Evolutionary conservation across 148 eudicot species (phyloP).

Genomic region (Rhododendron griersonianum): DNA sequence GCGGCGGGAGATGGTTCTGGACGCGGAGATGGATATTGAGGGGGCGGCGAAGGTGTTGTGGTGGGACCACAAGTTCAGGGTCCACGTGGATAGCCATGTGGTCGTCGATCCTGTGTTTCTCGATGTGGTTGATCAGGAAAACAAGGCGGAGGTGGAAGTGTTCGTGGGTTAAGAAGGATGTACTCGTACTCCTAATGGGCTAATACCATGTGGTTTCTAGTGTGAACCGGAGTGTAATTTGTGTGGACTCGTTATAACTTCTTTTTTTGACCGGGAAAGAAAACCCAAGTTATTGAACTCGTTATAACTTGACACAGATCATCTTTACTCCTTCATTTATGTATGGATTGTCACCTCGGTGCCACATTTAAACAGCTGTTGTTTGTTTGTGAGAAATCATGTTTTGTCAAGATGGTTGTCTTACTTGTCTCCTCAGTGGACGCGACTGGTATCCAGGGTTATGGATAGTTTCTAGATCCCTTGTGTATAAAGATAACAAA

Average conservation of each 20-base stretch:
- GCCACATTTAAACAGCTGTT: not conserved
- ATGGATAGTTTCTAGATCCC: no score
- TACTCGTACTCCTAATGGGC: no score
- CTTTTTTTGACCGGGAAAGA: no score
- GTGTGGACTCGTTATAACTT: not conserved
- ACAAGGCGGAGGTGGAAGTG: conserved; percentile 54
- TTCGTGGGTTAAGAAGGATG: not conserved
- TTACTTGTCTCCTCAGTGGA: no score
- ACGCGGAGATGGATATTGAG: conserved; percentile 56
- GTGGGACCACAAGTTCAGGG: conserved; percentile 78
- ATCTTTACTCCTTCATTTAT: not conserved
- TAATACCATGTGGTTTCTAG: no score
- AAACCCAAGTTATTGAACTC: no score
- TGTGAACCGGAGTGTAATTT: not conserved
- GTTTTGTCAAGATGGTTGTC: no score
- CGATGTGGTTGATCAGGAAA: conserved; percentile 86
- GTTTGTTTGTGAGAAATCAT: no score
- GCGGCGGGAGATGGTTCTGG: conserved; percentile 74
- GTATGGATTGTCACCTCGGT: not conserved
- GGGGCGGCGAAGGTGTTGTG: conserved; percentile 69
- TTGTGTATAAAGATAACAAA: no score
- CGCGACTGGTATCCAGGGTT: no score
- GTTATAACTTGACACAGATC: not conserved
- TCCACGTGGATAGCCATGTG: conserved; percentile 74
- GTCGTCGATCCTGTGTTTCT: conserved; percentile 83